A percentile compares a stretch with the other conserved stretches of the same genome.
phyloP scores from a whole-genome alignment of 768 basidiomycete genomes.

The Pleurotus sapidus region DNA sequence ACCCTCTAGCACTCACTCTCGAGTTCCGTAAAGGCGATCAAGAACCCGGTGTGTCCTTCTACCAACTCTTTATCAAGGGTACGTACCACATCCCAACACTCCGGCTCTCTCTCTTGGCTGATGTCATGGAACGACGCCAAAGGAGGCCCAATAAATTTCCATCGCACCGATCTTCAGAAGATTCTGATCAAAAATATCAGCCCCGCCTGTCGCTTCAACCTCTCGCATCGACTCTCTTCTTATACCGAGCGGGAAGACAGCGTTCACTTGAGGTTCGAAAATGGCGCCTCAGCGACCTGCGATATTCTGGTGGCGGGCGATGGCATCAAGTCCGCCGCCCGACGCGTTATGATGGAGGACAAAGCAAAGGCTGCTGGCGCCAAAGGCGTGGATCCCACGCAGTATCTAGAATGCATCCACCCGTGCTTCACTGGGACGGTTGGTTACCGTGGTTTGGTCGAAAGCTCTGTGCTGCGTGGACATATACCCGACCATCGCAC shows the following conservation, averaged over 20 bases:
- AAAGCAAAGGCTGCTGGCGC: constrained; percentile 9
- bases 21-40: constrained; percentile 31
- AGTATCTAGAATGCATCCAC: constrained; percentile 20
- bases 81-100: too few relatives aligned
- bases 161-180: constrained; percentile 34
- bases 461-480: constrained; percentile 20
- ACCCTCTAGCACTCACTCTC: constrained; percentile 14
- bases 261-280: too few relatives aligned
- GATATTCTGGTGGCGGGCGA: too few relatives aligned
- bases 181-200: constrained; percentile 26
- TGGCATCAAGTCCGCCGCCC: too few relatives aligned
- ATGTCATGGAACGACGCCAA: neutral
- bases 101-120: neutral
- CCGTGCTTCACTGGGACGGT: constrained; percentile 36
- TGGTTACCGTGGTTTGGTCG: constrained; percentile 35
- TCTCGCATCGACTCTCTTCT: constrained; percentile 29
- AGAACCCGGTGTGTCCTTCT: constrained; percentile 24
- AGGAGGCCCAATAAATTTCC: constrained; percentile 29
- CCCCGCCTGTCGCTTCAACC: constrained; percentile 24
- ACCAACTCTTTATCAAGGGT: constrained; percentile 9
- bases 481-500: constrained; percentile 20
- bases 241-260: constrained; percentile 29
- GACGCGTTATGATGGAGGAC: too few relatives aligned
- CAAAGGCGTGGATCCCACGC: neutral
- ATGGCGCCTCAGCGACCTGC: too few relatives aligned